Evolutionary conservation across 495 filamentous ascomycete genomes (phyloP), one percentile per base, ranked within the genome.

Genomic region (Trichocladium antarcticum): DNA sequence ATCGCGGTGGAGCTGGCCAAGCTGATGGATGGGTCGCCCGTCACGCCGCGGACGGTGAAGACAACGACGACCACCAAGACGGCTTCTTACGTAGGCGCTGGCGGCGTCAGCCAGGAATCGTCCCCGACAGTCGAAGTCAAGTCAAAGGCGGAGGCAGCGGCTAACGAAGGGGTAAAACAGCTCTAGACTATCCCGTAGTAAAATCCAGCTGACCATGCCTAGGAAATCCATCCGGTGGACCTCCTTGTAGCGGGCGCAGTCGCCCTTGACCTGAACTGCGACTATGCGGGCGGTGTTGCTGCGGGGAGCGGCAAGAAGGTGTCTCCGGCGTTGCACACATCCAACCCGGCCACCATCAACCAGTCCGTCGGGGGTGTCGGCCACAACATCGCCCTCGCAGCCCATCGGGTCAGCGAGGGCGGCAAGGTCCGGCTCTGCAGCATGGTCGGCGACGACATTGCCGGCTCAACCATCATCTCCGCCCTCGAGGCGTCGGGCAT

Each of bases 331-430:
- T 67, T 77, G 1, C 76, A 89, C 45, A 96, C 90, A 1, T 98
- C 92, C 7, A 98, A 97, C 61, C 85, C 85, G 36, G 78, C 87
- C 36, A 59, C 69, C 14, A 93, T 95, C 50, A 75, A 59, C 16
- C 87, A 94, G 59, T 83, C 83, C 6, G 72, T 96, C 20, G 92
- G 92, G 8, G 92, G 92, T n/a, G 92, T 97, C 2, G 92, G 83
- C n/a, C 80, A 85, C 60, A 98, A 98, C 58, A 82, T 96, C 27
- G 87, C 92, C 2, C 74, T 83, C 39, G 88, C 90, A 5, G 76
- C 84, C 6, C 82, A 85, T 57, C 68, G 63, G 22, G 60, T 66
- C 20, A 72, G 70, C 43, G 68, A 60, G 21, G 49, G 54, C 2
- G 60, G 58, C 11, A 64, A 65, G 45, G 72, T 80, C 16, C 72